Base-by-base conservation (phyloP, 169 alveolate species). In the Cryptosporidium canis region DNA sequence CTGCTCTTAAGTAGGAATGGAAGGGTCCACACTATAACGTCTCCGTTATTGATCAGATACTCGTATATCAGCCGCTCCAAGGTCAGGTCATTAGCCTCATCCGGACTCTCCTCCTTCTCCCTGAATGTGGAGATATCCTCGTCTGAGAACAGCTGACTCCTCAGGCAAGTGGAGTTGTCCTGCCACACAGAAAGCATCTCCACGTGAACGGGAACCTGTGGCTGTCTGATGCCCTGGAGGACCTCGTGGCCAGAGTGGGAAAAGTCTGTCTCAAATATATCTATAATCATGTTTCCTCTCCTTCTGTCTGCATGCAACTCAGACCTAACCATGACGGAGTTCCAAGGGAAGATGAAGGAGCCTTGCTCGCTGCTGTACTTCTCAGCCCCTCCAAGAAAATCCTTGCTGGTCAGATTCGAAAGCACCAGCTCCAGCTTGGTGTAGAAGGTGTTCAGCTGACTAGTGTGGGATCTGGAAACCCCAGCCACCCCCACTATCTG, bases 121-220 rank as follows among this genome's bases (percentile, higher is more conserved):
- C 53, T 53, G 7, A 70, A 9, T n/a, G 39, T n/a, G 9, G 53
- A 70, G 53, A 70, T n/a, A n/a, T 70, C 84, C 0, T 16, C 35
- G 18, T 48, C 27, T 7, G 84, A 70, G 24, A 70, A 70, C 1
- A 70, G 67, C 5, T 55, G 66, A 29, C 43, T 70, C 39, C 84
- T 70, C 27, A 70, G 31, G 35, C 67, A 51, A n/a, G 41, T 55
- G 3, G 41, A 8, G n/a, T 70, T 47, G 67, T 55, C 39, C 24
- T 47, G 41, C 84, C 84, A 70, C 9, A 70, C 31, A 14, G 84
- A 70, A 7, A 70, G 64, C 84, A 70, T 70, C 39, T 70, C 84
- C 5, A 55, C 67, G 18, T 70, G 84, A 45, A 70, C 47, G 24
- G 84, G 84, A 55, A 70, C 33, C 68, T 29, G 29, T n/a, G 68